Base-by-base conservation (phyloP, 352 stramenopile genomes). In the Pythium volutum region DNA sequence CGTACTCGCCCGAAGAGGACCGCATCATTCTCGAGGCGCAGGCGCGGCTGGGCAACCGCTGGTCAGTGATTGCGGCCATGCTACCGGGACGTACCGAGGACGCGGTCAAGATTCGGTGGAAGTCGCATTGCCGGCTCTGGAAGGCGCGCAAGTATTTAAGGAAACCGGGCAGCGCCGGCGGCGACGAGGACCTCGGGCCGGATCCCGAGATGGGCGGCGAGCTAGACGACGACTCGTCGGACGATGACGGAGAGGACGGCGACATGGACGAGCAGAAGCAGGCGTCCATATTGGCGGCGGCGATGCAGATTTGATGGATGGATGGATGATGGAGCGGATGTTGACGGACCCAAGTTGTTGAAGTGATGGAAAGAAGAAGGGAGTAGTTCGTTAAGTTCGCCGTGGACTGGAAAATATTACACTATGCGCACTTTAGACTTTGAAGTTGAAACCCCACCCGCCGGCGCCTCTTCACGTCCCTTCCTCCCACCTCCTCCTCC, bases 31-130 rank as follows among this genome's bases (percentile, higher is more conserved):
- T 94, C 5, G 80, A 93, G 49, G 83, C 92, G 15, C 89, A 97
- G 63, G 75, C 84, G 45, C 74, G 77, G 14, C 74, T 95, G 47
- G 90, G 90, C 52, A 97, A 96, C 52, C 84, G 87, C 29, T 97
- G 90, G 90, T 96, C 89, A 4, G 81, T 93, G 15, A 97, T 97
- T 51, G 90, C 90, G 1, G 81, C 83, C 22, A 90, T 93, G 76
- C 73, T 97, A 25, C 82, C 83, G 0, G 90, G 90, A 3, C 77
- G 90, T 38, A 96, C 88, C 0, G 89, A 97, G 62, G 93, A 97
- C 59, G 83, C 84, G 14, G 85, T 97, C 57, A 97, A 97, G 84
- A 97, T 96, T 70, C 84, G 87, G 42, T 97, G 89, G 88, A 97
- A 97, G 65, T 92, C 84, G 55, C 75, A 93, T 60, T 93, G 86